Evolutionary conservation across 208 protist genomes (phyloP).

Genomic region (Trichomonas vaginalis): DNA sequence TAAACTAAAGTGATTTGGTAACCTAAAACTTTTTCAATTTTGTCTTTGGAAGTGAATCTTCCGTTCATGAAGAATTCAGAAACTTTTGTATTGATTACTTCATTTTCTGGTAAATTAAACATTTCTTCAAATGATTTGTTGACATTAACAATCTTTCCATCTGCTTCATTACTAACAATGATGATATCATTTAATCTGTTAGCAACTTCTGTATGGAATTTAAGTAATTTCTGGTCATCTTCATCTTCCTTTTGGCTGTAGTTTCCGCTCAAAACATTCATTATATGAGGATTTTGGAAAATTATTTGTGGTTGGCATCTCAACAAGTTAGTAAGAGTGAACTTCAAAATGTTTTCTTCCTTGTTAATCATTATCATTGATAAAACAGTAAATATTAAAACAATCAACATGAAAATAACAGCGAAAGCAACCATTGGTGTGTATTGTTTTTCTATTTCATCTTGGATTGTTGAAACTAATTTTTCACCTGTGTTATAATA

Average conservation of each 20-base stretch:
- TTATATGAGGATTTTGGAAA: neutral
- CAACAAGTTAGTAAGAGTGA: neutral
- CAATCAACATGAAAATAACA: neutral
- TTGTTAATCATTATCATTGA: neutral
- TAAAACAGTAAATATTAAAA: neutral
- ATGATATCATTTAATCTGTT: no score
- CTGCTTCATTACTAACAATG: neutral
- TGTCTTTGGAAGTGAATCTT: neutral
- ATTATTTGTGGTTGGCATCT: neutral
- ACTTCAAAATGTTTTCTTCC: neutral
- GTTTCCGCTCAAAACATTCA: neutral
- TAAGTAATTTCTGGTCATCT: neutral
- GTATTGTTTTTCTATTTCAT: neutral
- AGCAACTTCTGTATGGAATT: neutral
- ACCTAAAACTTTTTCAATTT: neutral
- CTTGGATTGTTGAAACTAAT: neutral
- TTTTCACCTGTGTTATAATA: neutral
- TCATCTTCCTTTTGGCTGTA: neutral
- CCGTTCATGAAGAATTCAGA: neutral
- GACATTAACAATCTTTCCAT: neutral
- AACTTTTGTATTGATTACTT: neutral
- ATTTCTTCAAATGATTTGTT: neutral
- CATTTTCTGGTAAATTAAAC: neutral
- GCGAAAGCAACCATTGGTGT: no score
- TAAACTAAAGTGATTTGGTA: neutral